A percentile compares a stretch with the other conserved stretches of the same genome.
phyloP scores from a whole-genome alignment of 2,329 filamentous ascomycete species.

The Beauveria caledonica region DNA sequence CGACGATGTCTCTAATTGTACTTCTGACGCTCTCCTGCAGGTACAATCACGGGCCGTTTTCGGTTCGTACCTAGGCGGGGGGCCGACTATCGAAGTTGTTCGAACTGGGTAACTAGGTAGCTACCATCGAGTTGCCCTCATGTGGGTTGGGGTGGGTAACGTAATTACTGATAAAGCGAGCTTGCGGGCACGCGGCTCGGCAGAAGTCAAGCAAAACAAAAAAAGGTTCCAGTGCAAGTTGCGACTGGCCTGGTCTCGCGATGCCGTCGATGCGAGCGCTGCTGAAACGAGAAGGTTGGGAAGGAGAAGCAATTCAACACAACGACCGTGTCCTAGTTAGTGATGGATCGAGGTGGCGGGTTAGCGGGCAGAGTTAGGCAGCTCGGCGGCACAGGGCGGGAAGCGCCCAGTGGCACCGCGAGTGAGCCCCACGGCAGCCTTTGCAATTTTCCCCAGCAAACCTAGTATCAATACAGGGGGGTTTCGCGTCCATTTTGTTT shows the following conservation, averaged over 20 bases:
- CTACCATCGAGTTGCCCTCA: constrained; percentile 1
- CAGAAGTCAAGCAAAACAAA: neutral
- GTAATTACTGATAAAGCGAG: neutral
- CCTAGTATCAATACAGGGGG: no score
- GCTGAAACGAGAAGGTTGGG: constrained; percentile 7
- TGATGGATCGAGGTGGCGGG: constrained; percentile 7
- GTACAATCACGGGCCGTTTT: neutral
- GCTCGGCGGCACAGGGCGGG: neutral
- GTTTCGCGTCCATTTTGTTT: no score
- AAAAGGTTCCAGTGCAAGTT: neutral
- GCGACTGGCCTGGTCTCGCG: neutral
- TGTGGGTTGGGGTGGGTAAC: neutral
- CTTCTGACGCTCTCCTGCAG: neutral
- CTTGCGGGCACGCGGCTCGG: neutral
- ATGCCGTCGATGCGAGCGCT: neutral
- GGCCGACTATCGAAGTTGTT: neutral
- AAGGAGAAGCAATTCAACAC: constrained; percentile 4
- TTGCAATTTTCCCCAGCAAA: neutral
- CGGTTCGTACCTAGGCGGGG: neutral
- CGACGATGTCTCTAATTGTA: neutral
- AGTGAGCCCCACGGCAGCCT: neutral
- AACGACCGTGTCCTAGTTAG: constrained; percentile 1
- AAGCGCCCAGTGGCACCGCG: neutral
- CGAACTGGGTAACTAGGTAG: neutral
- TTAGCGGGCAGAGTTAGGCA: constrained; percentile 1